Base-by-base conservation (phyloP, 495 filamentous ascomycete species). In the Neurospora intermedia region DNA sequence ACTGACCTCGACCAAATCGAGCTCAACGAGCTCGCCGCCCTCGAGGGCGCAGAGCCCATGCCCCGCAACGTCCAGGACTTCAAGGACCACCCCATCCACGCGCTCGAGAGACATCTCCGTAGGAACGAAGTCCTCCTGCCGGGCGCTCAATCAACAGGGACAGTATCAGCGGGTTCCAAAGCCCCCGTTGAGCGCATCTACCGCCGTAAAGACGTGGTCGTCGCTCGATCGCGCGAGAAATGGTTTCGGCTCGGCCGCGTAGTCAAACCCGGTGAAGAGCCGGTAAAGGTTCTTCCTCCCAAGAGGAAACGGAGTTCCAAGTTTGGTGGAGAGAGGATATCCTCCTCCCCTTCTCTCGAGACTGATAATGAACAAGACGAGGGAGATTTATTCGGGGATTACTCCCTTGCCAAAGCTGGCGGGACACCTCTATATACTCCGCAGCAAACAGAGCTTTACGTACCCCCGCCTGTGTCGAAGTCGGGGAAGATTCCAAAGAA, bases 1-100 rank as follows among this genome's bases (percentile, higher is more conserved):
- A 83, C 87, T 59, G 91, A 94, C 75, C 84, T 93, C 3, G 93
- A 97, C 76, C 90, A 93, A 80, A 87, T 96, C 35, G 96, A 99
- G 78, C 85, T 91, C 40, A 89, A 85, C 11, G 94, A 97, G 76
- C 82, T 99, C 5, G 85, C 88, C 0, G 85, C 87, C 8, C 88
- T 87, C 73, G 90, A 93, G 72, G 88, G 89, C 0, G 83, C 85
- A 13, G 96, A 99, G 77, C 91, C 92, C 6, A 94, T 99, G 90
- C 96, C 96, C 6, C 88, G 89, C 62, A 97, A 94, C 75, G 88
- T 98, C 20, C 88, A 90, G 62, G 95, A 98, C 77, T 96, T 98
- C 82, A 97, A 97, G 78, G 90, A 92, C 76, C 96, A 99, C 81
- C 96, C 96, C 0, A 82, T 93, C 66, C 98, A 94, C 77, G 94